Evolutionary conservation across 2,329 filamentous ascomycete species (phyloP).

Genomic region (Dothideomycetes sp.): DNA sequence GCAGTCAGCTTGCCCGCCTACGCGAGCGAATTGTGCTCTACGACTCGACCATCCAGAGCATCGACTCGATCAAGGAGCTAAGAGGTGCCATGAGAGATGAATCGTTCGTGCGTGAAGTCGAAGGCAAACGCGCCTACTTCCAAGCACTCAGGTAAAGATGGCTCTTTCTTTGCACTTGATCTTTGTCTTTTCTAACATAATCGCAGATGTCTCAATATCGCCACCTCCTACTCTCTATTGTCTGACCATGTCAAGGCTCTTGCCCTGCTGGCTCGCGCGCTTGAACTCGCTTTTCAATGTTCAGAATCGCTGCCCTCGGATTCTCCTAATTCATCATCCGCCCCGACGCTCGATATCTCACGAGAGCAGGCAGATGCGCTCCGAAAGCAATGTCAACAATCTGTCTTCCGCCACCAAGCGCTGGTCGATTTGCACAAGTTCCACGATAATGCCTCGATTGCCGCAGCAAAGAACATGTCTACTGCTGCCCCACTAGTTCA

Average conservation of each 20-base stretch:
- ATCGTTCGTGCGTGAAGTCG: constrained; percentile 65
- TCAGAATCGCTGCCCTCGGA: constrained; percentile 37
- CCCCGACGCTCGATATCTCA: constrained; percentile 62
- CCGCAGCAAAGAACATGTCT: constrained; percentile 35
- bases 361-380: constrained; percentile 50
- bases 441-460: constrained; percentile 38
- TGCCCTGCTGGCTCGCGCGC: constrained; percentile 69
- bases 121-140: constrained; percentile 74
- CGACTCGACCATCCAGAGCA: constrained; percentile 80
- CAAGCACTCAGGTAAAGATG: constrained; percentile 66
- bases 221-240: constrained; percentile 70
- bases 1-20: constrained; percentile 67
- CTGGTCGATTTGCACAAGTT: constrained; percentile 73
- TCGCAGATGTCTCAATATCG: constrained; percentile 67
- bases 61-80: constrained; percentile 82
- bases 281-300: constrained; percentile 50
- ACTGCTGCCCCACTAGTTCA: constrained; percentile 58
- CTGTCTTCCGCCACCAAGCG: constrained; percentile 73
- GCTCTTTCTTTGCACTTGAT: neutral
- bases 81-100: constrained; percentile 82
- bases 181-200: neutral
- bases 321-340: constrained; percentile 30
- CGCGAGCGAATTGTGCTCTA: constrained; percentile 85
- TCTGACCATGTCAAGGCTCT: constrained; percentile 68
- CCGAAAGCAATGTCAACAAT: constrained; percentile 52